Conservation (phyloP, 768 basidiomycete genomes). For the Mrakia frigida region DNA sequence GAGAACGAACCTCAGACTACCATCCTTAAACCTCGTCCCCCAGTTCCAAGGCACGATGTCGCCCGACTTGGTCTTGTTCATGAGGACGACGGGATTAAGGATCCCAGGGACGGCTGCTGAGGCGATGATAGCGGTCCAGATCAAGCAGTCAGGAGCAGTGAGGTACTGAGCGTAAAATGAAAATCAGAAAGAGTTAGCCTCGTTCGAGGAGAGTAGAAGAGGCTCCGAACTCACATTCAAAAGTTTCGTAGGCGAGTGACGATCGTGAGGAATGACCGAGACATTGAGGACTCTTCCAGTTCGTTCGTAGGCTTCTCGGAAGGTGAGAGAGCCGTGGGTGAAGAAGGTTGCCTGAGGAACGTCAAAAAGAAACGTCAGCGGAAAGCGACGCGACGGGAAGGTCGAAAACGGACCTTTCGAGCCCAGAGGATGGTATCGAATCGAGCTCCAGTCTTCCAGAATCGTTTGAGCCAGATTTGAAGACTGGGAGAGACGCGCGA, state of each 20-base stretch:
- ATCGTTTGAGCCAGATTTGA: slow-evolving; percentile 49
- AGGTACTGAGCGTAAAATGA: slow-evolving; percentile 22
- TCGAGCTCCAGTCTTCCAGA: slow-evolving; percentile 83
- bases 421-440: slow-evolving; percentile 91
- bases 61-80: slow-evolving; percentile 82
- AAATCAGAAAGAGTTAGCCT: slow-evolving; percentile 8
- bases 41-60: slow-evolving; percentile 85
- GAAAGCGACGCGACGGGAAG: neutral
- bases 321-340: slow-evolving; percentile 88
- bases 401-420: slow-evolving; percentile 57
- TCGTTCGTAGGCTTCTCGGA: slow-evolving; percentile 85
- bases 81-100: slow-evolving; percentile 86
- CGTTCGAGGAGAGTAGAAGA: neutral
- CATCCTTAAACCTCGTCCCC: slow-evolving; percentile 91
- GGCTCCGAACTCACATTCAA: slow-evolving; percentile 53
- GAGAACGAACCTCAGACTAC: slow-evolving; percentile 62
- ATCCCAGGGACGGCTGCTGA: slow-evolving; percentile 95
- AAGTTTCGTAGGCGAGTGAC: slow-evolving; percentile 90
- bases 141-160: slow-evolving; percentile 58
- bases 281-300: slow-evolving; percentile 93
- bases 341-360: slow-evolving; percentile 68
- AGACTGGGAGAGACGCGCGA: slow-evolving; percentile 25
- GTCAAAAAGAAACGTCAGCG: slow-evolving; percentile 39
- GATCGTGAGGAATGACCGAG: slow-evolving; percentile 83
- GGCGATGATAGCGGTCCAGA: slow-evolving; percentile 56